A percentile compares a stretch with the other conserved stretches of the same genome.
Conservation (phyloP, 225 moss, liverwort and hornwort species). For the Marchantia paleacea region DNA sequence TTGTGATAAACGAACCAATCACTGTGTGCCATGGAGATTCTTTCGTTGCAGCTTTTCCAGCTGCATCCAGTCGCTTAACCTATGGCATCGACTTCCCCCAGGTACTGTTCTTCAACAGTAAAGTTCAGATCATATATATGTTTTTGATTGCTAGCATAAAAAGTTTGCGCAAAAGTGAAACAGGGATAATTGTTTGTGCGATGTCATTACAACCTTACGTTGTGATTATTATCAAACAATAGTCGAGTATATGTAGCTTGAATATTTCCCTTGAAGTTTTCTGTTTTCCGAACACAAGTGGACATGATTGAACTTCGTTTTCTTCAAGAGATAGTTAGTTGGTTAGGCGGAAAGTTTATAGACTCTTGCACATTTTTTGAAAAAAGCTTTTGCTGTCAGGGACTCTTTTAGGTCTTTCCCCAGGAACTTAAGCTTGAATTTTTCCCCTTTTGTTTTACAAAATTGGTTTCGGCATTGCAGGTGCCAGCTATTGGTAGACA, state of each 20-base stretch:
- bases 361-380: background rate
- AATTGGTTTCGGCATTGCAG: slow-evolving; percentile 22
- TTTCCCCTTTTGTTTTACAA: background rate
- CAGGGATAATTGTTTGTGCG: background rate
- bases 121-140: background rate
- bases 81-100: slow-evolving; percentile 96
- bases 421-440: background rate
- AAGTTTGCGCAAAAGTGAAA: background rate
- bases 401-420: background rate
- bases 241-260: too few species aligned
- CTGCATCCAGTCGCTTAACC: slow-evolving; percentile 63
- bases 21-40: slow-evolving; percentile 71
- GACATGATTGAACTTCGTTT: background rate
- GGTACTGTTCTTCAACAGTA: slow-evolving; percentile 27
- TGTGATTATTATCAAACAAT: too few species aligned
- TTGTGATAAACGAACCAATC: slow-evolving; percentile 63
- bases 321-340: background rate
- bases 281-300: background rate
- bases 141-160: background rate
- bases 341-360: background rate
- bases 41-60: slow-evolving; percentile 92
- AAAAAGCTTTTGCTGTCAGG: background rate
- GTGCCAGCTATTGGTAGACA: slow-evolving; percentile 64
- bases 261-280: background rate
- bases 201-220: background rate